Evolutionary conservation across 352 stramenopile genomes (phyloP).

Genomic region (Globisporangium lucens): DNA sequence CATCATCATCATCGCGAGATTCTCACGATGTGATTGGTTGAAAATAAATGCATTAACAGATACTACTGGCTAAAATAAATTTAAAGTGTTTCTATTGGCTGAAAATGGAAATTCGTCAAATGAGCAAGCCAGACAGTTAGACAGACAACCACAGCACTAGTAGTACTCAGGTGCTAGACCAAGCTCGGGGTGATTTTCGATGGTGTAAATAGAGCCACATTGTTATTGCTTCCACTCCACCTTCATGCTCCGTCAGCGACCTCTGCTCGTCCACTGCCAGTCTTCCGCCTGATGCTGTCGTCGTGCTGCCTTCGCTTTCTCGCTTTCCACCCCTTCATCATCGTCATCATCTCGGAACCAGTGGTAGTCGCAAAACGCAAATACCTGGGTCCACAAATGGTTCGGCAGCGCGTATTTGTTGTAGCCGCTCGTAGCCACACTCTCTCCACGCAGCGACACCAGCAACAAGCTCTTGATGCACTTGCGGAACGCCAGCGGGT

Average conservation of each 20-base stretch:
- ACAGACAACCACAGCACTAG: neutral
- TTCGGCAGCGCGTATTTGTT: constrained; percentile 1
- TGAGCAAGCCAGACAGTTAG: no score
- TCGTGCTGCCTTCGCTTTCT: neutral
- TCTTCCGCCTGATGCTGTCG: neutral
- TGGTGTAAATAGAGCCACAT: neutral
- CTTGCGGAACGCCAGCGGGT: constrained; percentile 32
- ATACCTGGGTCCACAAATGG: constrained; percentile 34
- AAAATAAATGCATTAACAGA: neutral
- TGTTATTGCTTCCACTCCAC: neutral
- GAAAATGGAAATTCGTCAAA: neutral
- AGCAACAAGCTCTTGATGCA: constrained; percentile 40
- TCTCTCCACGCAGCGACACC: constrained; percentile 21
- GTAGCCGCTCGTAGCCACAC: neutral
- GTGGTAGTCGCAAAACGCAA: constrained; percentile 43
- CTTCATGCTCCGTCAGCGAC: neutral
- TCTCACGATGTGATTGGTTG: neutral
- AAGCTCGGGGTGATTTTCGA: neutral
- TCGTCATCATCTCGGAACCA: constrained; percentile 28
- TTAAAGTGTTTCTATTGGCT: neutral
- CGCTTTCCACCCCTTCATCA: neutral
- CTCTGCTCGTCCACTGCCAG: neutral
- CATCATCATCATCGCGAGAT: neutral
- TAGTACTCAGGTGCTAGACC: neutral
- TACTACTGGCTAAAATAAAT: neutral